Evolutionary conservation across 2,329 filamentous ascomycete species (phyloP).

Genomic region (Trichophyton verrucosum): DNA sequence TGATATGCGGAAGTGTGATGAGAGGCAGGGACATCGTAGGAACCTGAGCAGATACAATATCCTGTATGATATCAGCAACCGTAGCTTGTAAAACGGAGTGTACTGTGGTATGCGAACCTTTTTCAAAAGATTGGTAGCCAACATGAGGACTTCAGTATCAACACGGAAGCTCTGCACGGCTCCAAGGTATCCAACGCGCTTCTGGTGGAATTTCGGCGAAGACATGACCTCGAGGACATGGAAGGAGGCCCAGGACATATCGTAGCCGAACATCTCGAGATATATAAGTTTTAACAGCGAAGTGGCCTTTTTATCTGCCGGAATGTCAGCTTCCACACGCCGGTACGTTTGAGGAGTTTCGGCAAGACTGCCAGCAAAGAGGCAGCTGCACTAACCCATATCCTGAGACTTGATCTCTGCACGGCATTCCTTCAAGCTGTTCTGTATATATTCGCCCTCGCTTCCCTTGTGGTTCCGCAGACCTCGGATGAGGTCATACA

Average conservation of each 20-base stretch:
- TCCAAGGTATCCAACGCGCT: slow-evolving; percentile 85
- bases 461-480: slow-evolving; percentile 89
- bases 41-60: slow-evolving; percentile 53
- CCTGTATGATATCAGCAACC: slow-evolving; percentile 18
- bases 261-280: slow-evolving; percentile 96
- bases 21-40: slow-evolving; percentile 77
- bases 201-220: slow-evolving; percentile 84
- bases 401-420: slow-evolving; percentile 84
- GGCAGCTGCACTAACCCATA: slow-evolving; percentile 52
- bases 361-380: background rate
- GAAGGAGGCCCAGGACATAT: slow-evolving; percentile 99
- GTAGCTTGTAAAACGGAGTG: background rate
- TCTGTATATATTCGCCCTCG: slow-evolving; percentile 90
- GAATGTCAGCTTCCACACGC: slow-evolving; percentile 6
- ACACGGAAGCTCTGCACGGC: slow-evolving; percentile 92
- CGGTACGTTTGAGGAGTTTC: background rate
- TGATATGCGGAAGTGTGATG: slow-evolving; percentile 81
- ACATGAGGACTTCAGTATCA: slow-evolving; percentile 93
- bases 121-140: slow-evolving; percentile 91
- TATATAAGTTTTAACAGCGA: slow-evolving; percentile 93
- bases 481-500: slow-evolving; percentile 96
- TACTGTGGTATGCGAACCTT: slow-evolving; percentile 45
- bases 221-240: slow-evolving; percentile 99
- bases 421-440: slow-evolving; percentile 88
- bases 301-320: slow-evolving; percentile 79